Evolutionary conservation across 148 eudicot species (phyloP).

Genomic region (Vaccinium corymbosum): DNA sequence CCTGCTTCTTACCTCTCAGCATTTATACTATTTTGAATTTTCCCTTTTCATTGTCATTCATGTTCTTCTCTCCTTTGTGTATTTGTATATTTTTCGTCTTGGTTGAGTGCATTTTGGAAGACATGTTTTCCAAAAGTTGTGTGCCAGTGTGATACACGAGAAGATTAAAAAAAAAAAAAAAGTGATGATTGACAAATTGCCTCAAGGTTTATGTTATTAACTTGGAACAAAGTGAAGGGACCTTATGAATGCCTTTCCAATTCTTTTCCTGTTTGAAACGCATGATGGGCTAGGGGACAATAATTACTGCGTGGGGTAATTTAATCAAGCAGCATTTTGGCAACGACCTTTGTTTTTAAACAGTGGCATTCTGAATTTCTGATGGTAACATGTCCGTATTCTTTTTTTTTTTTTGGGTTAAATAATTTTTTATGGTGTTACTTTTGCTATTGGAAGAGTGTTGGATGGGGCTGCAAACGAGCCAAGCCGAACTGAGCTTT

Average conservation of each 20-base stretch:
- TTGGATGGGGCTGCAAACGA: no score
- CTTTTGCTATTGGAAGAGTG: no score
- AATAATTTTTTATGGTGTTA: no score
- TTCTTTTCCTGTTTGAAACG: not conserved
- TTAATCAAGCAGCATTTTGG: conserved; percentile 3
- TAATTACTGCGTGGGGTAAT: no score
- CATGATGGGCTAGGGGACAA: not conserved
- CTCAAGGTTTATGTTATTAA: not conserved
- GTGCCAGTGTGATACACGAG: not conserved
- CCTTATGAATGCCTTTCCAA: not conserved
- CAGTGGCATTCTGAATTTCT: not conserved
- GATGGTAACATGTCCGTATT: not conserved
- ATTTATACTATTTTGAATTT: not conserved
- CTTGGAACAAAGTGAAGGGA: not conserved
- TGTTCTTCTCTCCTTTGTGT: no score
- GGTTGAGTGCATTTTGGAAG: not conserved
- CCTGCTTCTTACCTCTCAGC: not conserved
- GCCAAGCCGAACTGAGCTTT: no score
- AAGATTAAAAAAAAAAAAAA: no score
- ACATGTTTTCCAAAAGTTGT: not conserved
- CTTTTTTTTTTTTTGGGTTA: not conserved
- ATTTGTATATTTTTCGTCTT: not conserved
- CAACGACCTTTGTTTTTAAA: not conserved
- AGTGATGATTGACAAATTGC: not conserved
- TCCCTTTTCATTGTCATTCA: not conserved